A percentile compares a stretch with the other conserved stretches of the same genome.
Conservation (phyloP, 768 basidiomycete genomes). For the Tephrocybe sp. region DNA sequence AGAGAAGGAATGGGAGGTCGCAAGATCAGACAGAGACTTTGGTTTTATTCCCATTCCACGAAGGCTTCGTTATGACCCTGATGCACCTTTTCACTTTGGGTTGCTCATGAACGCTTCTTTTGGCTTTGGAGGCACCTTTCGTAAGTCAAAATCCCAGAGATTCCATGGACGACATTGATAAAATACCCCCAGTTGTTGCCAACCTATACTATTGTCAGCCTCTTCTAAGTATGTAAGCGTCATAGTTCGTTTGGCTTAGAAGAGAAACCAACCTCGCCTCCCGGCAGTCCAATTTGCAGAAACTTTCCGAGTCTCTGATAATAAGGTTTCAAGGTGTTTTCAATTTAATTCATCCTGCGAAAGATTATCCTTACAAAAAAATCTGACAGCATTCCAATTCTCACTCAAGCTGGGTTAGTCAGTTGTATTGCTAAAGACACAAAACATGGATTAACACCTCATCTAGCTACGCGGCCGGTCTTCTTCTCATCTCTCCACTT, state of each 20-base stretch:
- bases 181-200: conserved; percentile 9
- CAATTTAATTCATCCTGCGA: not conserved
- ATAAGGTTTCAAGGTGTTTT: conserved; percentile 35
- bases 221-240: conserved; percentile 6
- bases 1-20: not conserved
- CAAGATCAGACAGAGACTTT: conserved; percentile 4
- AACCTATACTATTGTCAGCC: conserved; percentile 11
- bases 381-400: conserved; percentile 58
- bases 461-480: conserved; percentile 69
- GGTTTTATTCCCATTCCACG: conserved; percentile 8
- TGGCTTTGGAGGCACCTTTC: conserved; percentile 9
- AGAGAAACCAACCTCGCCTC: no score
- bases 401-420: conserved; percentile 63
- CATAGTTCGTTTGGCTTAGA: no score
- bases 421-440: conserved; percentile 11
- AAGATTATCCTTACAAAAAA: not conserved
- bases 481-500: conserved; percentile 74
- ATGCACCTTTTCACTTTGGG: conserved; percentile 7
- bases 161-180: no score
- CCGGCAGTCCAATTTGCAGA: conserved; percentile 40
- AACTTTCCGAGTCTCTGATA: conserved; percentile 34
- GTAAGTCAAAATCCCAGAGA: no score
- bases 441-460: not conserved
- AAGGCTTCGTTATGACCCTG: conserved; percentile 11
- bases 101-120: conserved; percentile 9